A percentile compares a stretch with the other conserved stretches of the same genome.
Conservation (phyloP, 176 grass and related monocot genomes). For the Echinochloa phyllopogon region DNA sequence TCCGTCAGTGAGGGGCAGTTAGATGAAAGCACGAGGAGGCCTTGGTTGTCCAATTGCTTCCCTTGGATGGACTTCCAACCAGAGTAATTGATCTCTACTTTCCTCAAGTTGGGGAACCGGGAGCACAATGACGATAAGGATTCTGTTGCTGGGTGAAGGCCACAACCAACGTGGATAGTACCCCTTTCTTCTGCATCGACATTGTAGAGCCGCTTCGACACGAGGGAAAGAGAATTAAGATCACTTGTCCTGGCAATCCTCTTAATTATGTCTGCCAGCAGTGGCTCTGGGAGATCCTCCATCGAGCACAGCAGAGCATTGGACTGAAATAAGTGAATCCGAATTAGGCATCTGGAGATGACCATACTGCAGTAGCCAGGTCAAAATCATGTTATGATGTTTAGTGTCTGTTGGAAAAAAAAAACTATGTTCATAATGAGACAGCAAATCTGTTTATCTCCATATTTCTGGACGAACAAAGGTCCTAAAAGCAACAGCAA, state of each 20-base stretch:
- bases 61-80: constrained; percentile 51
- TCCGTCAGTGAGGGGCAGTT: constrained; percentile 49
- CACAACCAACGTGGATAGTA: constrained; percentile 48
- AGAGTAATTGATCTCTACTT: constrained; percentile 75
- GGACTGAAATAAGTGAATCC: no score
- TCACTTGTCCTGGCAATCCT: constrained; percentile 55
- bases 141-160: constrained; percentile 51
- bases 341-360: no score
- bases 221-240: constrained; percentile 65
- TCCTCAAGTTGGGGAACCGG: constrained; percentile 60
- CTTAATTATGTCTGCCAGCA: constrained; percentile 64
- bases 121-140: constrained; percentile 49
- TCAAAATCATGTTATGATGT: no score
- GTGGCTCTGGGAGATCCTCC: constrained; percentile 65
- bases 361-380: no score
- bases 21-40: constrained; percentile 54
- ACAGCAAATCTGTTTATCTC: no score
- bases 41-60: constrained; percentile 60
- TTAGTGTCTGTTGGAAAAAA: no score
- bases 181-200: constrained; percentile 55
- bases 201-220: constrained; percentile 51
- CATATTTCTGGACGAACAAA: no score
- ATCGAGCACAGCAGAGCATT: not conserved
- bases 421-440: no score
- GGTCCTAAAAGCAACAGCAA: no score